Percentiles rank a stretch among this genome's conserved stretches.
Evolutionary conservation across 108 stramenopile species (phyloP).

Genomic region (Nitzschia inconspicua): DNA sequence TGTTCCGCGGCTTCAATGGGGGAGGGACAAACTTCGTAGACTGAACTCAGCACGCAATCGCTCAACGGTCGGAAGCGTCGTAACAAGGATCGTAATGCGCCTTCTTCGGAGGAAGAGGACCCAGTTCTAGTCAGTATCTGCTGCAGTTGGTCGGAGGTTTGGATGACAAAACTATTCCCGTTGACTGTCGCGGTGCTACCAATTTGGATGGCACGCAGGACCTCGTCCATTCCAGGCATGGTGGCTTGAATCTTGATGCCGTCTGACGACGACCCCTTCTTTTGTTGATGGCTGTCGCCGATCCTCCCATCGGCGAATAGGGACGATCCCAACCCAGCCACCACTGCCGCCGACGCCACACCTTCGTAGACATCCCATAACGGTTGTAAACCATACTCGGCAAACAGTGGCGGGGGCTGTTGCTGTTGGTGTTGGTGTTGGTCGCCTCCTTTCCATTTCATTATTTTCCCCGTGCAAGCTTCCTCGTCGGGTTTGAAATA

Average conservation of each 20-base stretch:
- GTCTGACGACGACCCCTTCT: conserved; percentile 8
- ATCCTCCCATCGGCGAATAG: conserved; percentile 51
- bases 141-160: conserved; percentile 47
- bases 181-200: conserved; percentile 37
- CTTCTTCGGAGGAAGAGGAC: conserved; percentile 61
- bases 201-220: conserved; percentile 42
- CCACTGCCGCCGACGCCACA: conserved; percentile 49
- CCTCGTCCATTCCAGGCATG: conserved; percentile 74
- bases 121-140: conserved; percentile 56
- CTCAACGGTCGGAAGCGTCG: conserved; percentile 80
- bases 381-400: conserved; percentile 63
- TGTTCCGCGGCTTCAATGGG: conserved; percentile 50
- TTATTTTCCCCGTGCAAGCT: conserved; percentile 44
- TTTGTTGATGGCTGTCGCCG: not conserved
- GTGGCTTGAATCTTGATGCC: conserved; percentile 54
- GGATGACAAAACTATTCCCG: conserved; percentile 1
- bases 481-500: conserved; percentile 44
- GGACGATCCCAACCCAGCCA: conserved; percentile 43
- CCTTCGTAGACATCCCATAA: conserved; percentile 83
- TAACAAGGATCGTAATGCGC: conserved; percentile 61
- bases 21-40: conserved; percentile 73
- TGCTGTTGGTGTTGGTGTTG: conserved; percentile 7
- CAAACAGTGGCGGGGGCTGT: conserved; percentile 57
- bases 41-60: conserved; percentile 65
- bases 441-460: conserved; percentile 65